A percentile compares a stretch with the other conserved stretches of the same genome.
phyloP scores from a whole-genome alignment of 345 rosid genomes.

The Gossypium arboreum region DNA sequence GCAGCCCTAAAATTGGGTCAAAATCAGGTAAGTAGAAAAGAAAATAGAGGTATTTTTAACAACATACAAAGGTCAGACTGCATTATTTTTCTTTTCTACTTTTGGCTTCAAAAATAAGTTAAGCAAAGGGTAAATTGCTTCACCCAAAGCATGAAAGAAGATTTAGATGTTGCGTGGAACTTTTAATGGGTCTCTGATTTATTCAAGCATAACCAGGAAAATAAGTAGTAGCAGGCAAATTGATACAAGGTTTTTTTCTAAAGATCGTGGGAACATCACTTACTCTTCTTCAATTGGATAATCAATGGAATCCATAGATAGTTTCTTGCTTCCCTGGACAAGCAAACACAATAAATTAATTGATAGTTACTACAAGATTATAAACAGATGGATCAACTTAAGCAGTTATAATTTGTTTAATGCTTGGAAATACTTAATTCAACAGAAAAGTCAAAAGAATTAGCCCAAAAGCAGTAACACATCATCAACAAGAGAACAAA shows the following conservation, averaged over 20 bases:
- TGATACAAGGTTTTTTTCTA: conserved; percentile 16
- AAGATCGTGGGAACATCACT: conserved; percentile 34
- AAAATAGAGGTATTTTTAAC: conserved; percentile 3
- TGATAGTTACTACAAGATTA: conserved; percentile 1
- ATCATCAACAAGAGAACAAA: conserved; percentile 10
- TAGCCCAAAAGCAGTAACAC: conserved; percentile 9
- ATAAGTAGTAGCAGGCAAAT: background rate
- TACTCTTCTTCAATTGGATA: conserved; percentile 58
- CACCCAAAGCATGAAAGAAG: background rate
- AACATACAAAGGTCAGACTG: background rate
- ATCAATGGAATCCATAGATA: conserved; percentile 74
- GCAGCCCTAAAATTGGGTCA: conserved; percentile 43
- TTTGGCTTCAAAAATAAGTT: background rate
- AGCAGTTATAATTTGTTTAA: background rate
- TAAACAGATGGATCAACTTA: conserved; percentile 2
- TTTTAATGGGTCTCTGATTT: background rate
- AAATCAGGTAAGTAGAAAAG: conserved; percentile 12
- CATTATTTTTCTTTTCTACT: background rate
- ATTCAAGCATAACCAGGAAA: conserved; percentile 4
- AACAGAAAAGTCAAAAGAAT: conserved; percentile 12
- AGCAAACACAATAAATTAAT: conserved; percentile 10
- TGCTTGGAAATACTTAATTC: background rate
- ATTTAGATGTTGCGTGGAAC: background rate
- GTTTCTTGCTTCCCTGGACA: conserved; percentile 75
- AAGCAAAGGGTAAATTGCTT: background rate